Percentiles rank a stretch among this genome's conserved stretches.
Conservation (phyloP, 2,329 filamentous ascomycete genomes). For the Talaromyces sp. region DNA sequence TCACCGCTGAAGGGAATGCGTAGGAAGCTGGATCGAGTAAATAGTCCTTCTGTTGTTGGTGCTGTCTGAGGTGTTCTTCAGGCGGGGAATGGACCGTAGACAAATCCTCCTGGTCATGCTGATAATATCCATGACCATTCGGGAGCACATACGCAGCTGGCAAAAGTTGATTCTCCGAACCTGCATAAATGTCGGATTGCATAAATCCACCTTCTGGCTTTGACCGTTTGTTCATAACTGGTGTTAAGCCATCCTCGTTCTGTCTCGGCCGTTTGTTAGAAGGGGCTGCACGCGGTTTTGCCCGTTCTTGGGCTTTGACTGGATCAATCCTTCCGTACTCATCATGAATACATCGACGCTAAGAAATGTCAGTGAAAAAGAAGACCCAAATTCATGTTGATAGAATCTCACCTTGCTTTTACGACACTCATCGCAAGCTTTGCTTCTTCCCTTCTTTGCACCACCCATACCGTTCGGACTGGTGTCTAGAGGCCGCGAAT, state of each 20-base stretch:
- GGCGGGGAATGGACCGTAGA: conserved; percentile 10
- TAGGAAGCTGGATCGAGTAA: conserved; percentile 24
- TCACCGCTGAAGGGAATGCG: conserved; percentile 32
- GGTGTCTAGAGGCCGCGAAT: conserved; percentile 22
- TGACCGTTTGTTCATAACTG: conserved; percentile 23
- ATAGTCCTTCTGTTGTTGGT: conserved; percentile 14
- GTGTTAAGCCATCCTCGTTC: conserved; percentile 32
- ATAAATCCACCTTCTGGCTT: conserved; percentile 30
- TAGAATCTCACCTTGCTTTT: conserved; percentile 56
- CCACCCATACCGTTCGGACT: conserved; percentile 32
- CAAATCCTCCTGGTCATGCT: conserved; percentile 1
- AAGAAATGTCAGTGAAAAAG: conserved; percentile 17
- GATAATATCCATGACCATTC: conserved; percentile 11
- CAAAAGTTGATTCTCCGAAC: conserved; percentile 11
- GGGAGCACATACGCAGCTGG: conserved; percentile 13
- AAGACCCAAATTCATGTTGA: neutral
- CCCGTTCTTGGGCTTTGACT: conserved; percentile 56
- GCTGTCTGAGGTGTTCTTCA: neutral
- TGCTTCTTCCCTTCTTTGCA: conserved; percentile 54
- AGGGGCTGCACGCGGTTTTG: conserved; percentile 53
- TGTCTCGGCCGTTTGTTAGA: conserved; percentile 49
- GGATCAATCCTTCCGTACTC: conserved; percentile 60
- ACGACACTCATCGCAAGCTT: conserved; percentile 61
- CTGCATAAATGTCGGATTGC: conserved; percentile 16
- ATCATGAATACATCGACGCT: conserved; percentile 63